Percentiles rank a stretch among this genome's conserved stretches.
phyloP scores from a whole-genome alignment of 73 alveolate species.

The Paramecium tetraurelia region DNA sequence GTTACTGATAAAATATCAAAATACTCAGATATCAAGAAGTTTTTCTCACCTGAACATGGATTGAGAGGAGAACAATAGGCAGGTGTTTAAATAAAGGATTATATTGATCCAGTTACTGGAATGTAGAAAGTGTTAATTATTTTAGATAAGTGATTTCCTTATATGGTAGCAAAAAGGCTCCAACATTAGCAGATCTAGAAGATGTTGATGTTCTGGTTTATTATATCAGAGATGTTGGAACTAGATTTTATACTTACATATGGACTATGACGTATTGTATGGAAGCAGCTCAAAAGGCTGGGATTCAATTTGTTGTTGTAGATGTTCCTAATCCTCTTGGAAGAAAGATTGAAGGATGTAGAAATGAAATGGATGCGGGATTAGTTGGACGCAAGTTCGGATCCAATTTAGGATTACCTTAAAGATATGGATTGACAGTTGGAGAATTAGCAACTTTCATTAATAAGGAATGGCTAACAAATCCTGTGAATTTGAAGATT shows the following conservation, averaged over 20 bases:
- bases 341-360: conserved; percentile 55
- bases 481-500: neutral
- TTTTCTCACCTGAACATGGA: conserved; percentile 63
- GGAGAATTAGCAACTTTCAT: conserved; percentile 59
- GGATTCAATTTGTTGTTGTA: neutral
- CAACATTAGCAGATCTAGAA: neutral
- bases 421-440: conserved; percentile 55
- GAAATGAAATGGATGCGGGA: conserved; percentile 64
- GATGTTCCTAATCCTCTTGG: conserved; percentile 55
- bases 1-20: neutral
- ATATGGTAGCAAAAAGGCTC: conserved; percentile 4
- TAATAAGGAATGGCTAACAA: conserved; percentile 41
- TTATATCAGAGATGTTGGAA: conserved; percentile 59
- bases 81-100: conserved; percentile 40
- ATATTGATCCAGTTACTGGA: conserved; percentile 56
- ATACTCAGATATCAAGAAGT: conserved; percentile 13
- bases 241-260: conserved; percentile 57
- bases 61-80: conserved; percentile 63
- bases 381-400: conserved; percentile 42
- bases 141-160: conserved; percentile 5
- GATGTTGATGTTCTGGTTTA: conserved; percentile 53
- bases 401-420: conserved; percentile 41
- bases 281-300: conserved; percentile 56
- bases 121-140: neutral
- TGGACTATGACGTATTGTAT: conserved; percentile 63